Base-by-base conservation (phyloP, 2,329 filamentous ascomycete species). In the Fusarium nematophilum region DNA sequence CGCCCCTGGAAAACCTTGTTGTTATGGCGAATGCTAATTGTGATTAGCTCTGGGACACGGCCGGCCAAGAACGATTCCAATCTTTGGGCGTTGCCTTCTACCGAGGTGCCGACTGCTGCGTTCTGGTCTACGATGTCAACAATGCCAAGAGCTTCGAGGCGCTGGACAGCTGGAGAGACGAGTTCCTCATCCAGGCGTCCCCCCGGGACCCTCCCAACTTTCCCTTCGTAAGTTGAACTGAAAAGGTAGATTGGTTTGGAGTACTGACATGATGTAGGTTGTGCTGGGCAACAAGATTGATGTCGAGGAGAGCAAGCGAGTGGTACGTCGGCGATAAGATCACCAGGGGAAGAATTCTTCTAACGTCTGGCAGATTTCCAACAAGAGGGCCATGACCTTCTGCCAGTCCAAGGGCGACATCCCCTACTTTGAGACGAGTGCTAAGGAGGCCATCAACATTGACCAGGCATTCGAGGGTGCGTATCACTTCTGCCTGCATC, bases 201-300 rank as follows among this genome's bases (percentile, higher is more conserved):
- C 95, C 95, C 5, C 89, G 96, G 73, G 95, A 99, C 70, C 95
- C 95, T 2, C 93, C 97, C 75, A 97, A 91, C 77, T 99, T 99
- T 76, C 95, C 95, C 43, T 99, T 99, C 74, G 95, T 97, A 79
- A 77, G 90, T 81, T 36, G 9, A n/a, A n/a, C n/a, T 0, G 31
- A 25, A 5, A 6, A 10, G 5, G 3, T 13, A n/a, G 25, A 18
- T 6, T 4, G 18, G 17, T 15, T 6, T 25, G 11, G 15, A 33
- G 13, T 42, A 27, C 66, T 75, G 46, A 76, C 56, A 33, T 6
- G 27, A 17, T 53, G 25, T 67, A 94, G 91, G 91, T 96, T 57
- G 95, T 99, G 31, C 86, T 99, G 55, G 95, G 95, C 53, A 99
- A 99, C 85, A 99, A 99, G 85, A 96, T 99, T 70, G 95, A 99